phyloP scores from a whole-genome alignment of 1,284 basidiomycete species.

The Xerocomus amazonicus region DNA sequence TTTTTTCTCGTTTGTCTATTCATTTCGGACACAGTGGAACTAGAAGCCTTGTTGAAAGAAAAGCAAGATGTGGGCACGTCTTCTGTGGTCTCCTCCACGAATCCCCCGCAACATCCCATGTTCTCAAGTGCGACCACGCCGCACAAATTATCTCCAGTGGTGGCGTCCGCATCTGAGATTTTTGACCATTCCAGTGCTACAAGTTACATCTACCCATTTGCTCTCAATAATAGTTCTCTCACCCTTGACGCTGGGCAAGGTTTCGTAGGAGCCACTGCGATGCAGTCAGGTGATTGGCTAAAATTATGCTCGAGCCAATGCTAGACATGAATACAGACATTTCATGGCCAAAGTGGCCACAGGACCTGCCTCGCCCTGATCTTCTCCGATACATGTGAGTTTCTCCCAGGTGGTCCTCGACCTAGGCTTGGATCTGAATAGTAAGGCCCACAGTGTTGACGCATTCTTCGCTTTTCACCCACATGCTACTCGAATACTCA shows the following conservation, averaged over 20 bases:
- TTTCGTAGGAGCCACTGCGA: not conserved
- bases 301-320: not conserved
- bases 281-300: slow-evolving; percentile 6
- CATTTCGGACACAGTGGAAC: slow-evolving; percentile 46
- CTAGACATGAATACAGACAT: slow-evolving; percentile 10
- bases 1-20: not conserved
- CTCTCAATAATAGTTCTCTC: not conserved
- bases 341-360: slow-evolving; percentile 61
- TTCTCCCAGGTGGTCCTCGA: not conserved
- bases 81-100: slow-evolving; percentile 8
- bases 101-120: slow-evolving; percentile 2
- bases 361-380: slow-evolving; percentile 54
- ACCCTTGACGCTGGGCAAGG: not conserved
- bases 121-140: not conserved
- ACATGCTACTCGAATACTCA: slow-evolving; percentile 62
- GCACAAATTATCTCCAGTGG: not conserved
- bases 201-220: not conserved
- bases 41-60: slow-evolving; percentile 48
- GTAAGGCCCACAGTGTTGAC: slow-evolving; percentile 48
- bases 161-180: not conserved
- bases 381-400: slow-evolving; percentile 63
- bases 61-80: slow-evolving; percentile 29
- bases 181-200: not conserved
- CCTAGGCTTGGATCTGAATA: not conserved
- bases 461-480: slow-evolving; percentile 72